Base-by-base conservation (phyloP, 2,329 filamentous ascomycete genomes). In the Chaetothyriales sp. region DNA sequence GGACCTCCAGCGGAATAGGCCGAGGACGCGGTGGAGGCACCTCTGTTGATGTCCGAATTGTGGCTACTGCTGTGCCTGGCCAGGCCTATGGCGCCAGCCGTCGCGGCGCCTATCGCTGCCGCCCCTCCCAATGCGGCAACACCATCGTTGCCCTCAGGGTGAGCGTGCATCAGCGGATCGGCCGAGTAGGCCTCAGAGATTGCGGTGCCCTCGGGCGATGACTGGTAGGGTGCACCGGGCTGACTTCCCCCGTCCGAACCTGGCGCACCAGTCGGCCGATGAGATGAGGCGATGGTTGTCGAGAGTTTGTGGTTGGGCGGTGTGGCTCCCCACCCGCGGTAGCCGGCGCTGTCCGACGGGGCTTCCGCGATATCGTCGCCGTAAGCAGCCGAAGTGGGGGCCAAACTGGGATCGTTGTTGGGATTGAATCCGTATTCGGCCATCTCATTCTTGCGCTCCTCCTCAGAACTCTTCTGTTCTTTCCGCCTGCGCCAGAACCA, bases 381-480 rank as follows among this genome's bases (percentile, higher is more conserved):
- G 48, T 71, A 71, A 29, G 64, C 67, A 7, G 62, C 73, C 49
- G 74, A 69, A 15, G 78, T 73, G 8, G 75, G 74, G 6, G 81
- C 81, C 10, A 95, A 74, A 0, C 85, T 88, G 0, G 89, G 88
- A 65, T 95, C 89, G 54, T 89, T 83, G 69, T 97, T 97, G n/a
- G 92, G 92, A 67, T 97, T 97, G 74, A 89, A 97, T 29, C 86
- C 84, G 66, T 97, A 97, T 65, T 97, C 92, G 67, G 97, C 90
- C 9, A 95, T 89, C 69, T 98, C 92, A 71, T 95, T 95, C 57
- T 89, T 81, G 48, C 92, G 81, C 62, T 89, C 81, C 65, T 95
- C 92, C 64, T 92, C 88, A 13, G 84, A 85, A 57, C 81, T 80
- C 73, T 88, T 92, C 58, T 83, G 81, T 62, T 86, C 82, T 72